phyloP scores from a whole-genome alignment of 371 early-diverging fungal species.

The Mortierella sp. region DNA sequence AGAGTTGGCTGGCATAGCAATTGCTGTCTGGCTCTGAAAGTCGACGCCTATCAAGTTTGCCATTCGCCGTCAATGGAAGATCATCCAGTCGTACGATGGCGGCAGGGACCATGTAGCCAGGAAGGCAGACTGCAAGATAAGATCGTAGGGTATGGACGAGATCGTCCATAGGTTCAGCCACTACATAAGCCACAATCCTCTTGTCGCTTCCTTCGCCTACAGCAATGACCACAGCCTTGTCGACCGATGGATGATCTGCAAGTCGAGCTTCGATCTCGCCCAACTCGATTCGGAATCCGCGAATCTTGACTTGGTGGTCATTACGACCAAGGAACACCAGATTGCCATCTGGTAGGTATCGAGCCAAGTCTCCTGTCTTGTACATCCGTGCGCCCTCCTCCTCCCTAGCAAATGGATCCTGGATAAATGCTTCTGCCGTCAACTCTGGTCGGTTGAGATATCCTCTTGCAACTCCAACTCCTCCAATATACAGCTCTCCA shows the following conservation, averaged over 20 bases:
- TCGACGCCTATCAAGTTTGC: slow-evolving; percentile 24
- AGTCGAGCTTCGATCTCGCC: slow-evolving; percentile 49
- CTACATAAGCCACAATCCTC: slow-evolving; percentile 29
- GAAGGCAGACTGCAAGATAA: slow-evolving; percentile 7
- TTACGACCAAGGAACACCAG: slow-evolving; percentile 37
- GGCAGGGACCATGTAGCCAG: slow-evolving; percentile 41
- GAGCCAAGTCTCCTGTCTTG: slow-evolving; percentile 55
- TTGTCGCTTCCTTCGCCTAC: slow-evolving; percentile 5
- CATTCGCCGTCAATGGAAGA: slow-evolving; percentile 14
- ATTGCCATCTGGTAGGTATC: slow-evolving; percentile 50
- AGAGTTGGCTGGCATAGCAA: slow-evolving; percentile 3
- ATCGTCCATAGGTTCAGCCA: not conserved
- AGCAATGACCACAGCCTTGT: slow-evolving; percentile 2
- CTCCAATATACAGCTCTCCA: slow-evolving; percentile 12
- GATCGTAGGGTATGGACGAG: slow-evolving; percentile 4
- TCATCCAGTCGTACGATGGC: slow-evolving; percentile 20
- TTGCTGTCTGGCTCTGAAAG: slow-evolving; percentile 14
- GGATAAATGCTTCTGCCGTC: slow-evolving; percentile 6
- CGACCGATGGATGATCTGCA: slow-evolving; percentile 10
- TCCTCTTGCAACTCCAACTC: too few relatives aligned
- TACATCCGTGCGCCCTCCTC: slow-evolving; percentile 36
- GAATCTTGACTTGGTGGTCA: slow-evolving; percentile 58
- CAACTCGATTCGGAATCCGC: slow-evolving; percentile 60
- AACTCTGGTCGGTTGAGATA: slow-evolving; percentile 23
- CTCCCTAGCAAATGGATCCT: slow-evolving; percentile 4